phyloP scores from a whole-genome alignment of 2,329 filamentous ascomycete species.

The Daldinia sp. region DNA sequence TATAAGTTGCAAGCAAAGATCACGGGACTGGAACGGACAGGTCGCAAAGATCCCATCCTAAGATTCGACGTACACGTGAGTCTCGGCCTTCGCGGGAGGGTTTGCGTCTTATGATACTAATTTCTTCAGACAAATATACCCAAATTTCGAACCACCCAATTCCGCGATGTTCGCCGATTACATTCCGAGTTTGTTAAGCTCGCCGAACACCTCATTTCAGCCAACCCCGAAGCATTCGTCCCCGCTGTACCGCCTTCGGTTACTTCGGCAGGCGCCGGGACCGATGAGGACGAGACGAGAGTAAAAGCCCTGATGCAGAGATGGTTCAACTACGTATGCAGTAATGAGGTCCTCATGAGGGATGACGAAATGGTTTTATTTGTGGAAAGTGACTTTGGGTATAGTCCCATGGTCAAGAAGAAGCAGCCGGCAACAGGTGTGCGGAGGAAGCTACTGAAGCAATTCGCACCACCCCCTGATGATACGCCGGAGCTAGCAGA shows the following conservation, averaged over 20 bases:
- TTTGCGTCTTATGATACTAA: constrained; percentile 38
- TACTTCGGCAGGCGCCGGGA: constrained; percentile 92
- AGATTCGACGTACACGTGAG: constrained; percentile 96
- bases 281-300: constrained; percentile 90
- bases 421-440: constrained; percentile 98
- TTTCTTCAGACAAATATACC: constrained; percentile 88
- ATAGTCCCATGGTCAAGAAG: constrained; percentile 92
- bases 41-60: constrained; percentile 93
- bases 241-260: constrained; percentile 94
- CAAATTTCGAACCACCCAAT: constrained; percentile 96
- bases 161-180: constrained; percentile 93
- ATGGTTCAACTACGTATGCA: constrained; percentile 94
- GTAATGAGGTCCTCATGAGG: constrained; percentile 89
- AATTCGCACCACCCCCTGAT: constrained; percentile 96
- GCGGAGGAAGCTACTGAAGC: constrained; percentile 93
- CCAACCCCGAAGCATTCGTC: constrained; percentile 95
- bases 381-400: constrained; percentile 98
- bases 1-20: constrained; percentile 95
- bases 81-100: constrained; percentile 14
- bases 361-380: constrained; percentile 98
- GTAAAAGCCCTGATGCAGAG: constrained; percentile 91
- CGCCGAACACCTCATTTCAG: constrained; percentile 93
- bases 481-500: constrained; percentile 94
- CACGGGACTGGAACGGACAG: constrained; percentile 88
- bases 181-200: constrained; percentile 97